phyloP scores from a whole-genome alignment of 805 yeast genomes.

The Tetrapisispora namnaoensis region DNA sequence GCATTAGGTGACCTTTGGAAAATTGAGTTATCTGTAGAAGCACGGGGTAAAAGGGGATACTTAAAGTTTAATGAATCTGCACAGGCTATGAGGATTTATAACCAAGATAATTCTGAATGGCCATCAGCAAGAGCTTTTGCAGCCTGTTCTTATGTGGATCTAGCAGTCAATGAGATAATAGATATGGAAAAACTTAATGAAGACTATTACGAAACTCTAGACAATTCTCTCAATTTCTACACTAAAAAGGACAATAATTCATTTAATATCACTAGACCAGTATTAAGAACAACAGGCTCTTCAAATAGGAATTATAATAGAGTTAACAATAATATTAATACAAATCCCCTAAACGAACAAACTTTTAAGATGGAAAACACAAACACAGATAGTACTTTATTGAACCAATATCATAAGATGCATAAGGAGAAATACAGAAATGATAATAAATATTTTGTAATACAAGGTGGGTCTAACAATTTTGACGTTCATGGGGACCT shows the following conservation, averaged over 20 bases:
- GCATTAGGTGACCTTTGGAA: conserved; percentile 36
- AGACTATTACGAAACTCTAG: not conserved
- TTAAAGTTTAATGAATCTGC: conserved; percentile 32
- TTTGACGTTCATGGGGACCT: conserved; percentile 35
- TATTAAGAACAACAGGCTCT: not conserved
- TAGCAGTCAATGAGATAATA: conserved; percentile 1
- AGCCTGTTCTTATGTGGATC: conserved; percentile 15
- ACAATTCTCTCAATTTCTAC: not conserved
- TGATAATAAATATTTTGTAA: conserved; percentile 12
- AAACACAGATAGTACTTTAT: not conserved
- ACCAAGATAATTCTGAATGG: conserved; percentile 10
- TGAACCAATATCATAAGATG: not conserved
- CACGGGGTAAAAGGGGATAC: conserved; percentile 30
- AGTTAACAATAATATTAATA: not conserved
- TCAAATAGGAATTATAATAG: not conserved
- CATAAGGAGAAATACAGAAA: not conserved
- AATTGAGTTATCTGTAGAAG: conserved; percentile 30
- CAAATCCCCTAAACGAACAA: not conserved
- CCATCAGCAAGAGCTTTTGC: conserved; percentile 33
- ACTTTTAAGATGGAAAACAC: not conserved
- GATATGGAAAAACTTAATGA: not conserved
- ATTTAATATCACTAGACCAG: not conserved
- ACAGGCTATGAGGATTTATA: conserved; percentile 25
- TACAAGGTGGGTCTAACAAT: conserved; percentile 34
- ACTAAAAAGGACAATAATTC: not conserved